Conservation (phyloP, 2,329 filamentous ascomycete genomes). For the Eutypa lata region DNA sequence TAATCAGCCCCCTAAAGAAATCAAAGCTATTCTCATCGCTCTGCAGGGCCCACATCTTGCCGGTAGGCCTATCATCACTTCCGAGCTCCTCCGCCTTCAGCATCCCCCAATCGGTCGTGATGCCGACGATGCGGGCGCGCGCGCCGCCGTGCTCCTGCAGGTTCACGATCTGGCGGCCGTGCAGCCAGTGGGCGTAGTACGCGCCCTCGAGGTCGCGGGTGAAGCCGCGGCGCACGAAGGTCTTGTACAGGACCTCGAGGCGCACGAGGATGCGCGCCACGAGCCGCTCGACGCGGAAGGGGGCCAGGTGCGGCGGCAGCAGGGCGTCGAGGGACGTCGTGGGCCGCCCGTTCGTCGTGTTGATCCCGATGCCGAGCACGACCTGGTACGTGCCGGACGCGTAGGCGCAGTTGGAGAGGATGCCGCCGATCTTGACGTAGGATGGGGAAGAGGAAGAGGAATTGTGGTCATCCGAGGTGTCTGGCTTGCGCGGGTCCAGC, state of each 20-base stretch:
- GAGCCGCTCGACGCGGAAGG: constrained; percentile 74
- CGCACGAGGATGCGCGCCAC: constrained; percentile 76
- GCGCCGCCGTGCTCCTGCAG: constrained; percentile 77
- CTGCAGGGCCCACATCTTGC: constrained; percentile 78
- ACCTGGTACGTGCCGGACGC: constrained; percentile 74
- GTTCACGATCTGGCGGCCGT: constrained; percentile 68
- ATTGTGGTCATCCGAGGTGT: constrained; percentile 33
- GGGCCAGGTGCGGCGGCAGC: constrained; percentile 46
- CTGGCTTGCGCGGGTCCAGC: constrained; percentile 49
- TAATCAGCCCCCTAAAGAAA: constrained; percentile 86
- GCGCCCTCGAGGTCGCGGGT: constrained; percentile 65
- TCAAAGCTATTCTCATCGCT: constrained; percentile 99
- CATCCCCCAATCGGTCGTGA: constrained; percentile 89
- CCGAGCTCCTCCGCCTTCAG: constrained; percentile 80
- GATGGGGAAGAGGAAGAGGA: constrained; percentile 38
- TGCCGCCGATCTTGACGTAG: constrained; percentile 90
- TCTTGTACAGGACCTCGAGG: constrained; percentile 73
- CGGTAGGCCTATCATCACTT: constrained; percentile 68
- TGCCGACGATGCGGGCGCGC: constrained; percentile 75
- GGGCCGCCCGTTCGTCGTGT: constrained; percentile 77
- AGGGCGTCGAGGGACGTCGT: constrained; percentile 84
- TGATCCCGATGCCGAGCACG: constrained; percentile 82
- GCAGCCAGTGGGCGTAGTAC: constrained; percentile 85
- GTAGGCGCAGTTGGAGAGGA: constrained; percentile 87
- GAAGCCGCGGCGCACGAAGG: constrained; percentile 76